phyloP scores from a whole-genome alignment of 768 basidiomycete species.

The Tylopilus intermedius region DNA sequence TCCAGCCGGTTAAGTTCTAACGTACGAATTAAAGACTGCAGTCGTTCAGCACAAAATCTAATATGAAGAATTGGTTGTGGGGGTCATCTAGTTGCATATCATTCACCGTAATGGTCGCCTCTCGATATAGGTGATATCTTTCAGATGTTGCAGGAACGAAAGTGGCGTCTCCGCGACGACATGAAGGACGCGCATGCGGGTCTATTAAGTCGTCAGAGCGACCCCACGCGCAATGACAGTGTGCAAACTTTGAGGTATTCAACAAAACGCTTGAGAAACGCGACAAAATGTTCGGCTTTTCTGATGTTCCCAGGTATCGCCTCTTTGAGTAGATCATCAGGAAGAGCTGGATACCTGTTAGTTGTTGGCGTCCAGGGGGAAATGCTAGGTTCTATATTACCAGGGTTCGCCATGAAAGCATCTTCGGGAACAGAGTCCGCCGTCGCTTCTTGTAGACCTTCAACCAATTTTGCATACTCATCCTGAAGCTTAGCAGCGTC shows the following conservation, averaged over 20 bases:
- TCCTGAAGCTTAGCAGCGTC: constrained; percentile 94
- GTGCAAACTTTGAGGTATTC: constrained; percentile 88
- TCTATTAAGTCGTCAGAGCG: constrained; percentile 46
- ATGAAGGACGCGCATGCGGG: constrained; percentile 97
- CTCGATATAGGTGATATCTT: constrained; percentile 98
- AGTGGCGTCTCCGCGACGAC: constrained; percentile 97
- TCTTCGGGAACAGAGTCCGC: constrained; percentile 65
- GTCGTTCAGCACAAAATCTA: constrained; percentile 94
- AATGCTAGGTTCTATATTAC: constrained; percentile 35
- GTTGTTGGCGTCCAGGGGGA: background rate
- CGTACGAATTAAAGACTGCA: constrained; percentile 91
- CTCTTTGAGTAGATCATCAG: constrained; percentile 91
- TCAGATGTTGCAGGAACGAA: constrained; percentile 95
- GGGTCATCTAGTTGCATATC: background rate
- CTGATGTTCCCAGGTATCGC: constrained; percentile 97
- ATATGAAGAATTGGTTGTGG: background rate
- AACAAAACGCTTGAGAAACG: constrained; percentile 95
- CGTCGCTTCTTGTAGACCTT: constrained; percentile 79
- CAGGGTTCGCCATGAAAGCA: constrained; percentile 82
- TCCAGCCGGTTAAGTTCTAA: constrained; percentile 85
- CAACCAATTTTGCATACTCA: constrained; percentile 92
- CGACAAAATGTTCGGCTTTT: constrained; percentile 98
- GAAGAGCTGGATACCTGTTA: constrained; percentile 56
- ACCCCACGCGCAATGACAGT: background rate
- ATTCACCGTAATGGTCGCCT: constrained; percentile 80